Evolutionary conservation across 2,329 filamentous ascomycete species (phyloP).

Genomic region (Emergomyces orientalis): DNA sequence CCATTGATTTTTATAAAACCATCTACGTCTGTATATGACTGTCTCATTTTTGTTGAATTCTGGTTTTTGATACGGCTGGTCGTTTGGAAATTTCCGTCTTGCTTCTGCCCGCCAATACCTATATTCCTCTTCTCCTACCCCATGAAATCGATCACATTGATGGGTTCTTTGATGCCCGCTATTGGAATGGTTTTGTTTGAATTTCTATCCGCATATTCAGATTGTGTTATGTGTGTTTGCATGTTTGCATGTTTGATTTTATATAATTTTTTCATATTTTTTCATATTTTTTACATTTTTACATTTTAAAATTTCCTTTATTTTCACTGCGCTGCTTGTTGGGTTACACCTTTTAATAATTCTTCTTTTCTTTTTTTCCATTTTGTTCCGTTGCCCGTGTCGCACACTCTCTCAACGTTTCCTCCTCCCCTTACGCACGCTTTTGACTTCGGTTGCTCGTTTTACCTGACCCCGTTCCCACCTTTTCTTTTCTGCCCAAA

Average conservation of each 20-base stretch:
- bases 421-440: background rate
- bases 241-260: background rate
- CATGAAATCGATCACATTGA: background rate
- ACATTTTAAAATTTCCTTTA: too few relatives aligned
- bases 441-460: too few relatives aligned
- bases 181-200: background rate
- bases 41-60: background rate
- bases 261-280: background rate
- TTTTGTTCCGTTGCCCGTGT: background rate
- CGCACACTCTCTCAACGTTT: background rate
- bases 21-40: background rate
- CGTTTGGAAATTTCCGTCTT: background rate
- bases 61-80: background rate
- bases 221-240: slow-evolving; percentile 1
- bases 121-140: background rate
- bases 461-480: background rate
- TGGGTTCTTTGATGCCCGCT: background rate
- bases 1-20: background rate
- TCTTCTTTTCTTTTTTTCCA: background rate
- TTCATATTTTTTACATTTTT: background rate
- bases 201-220: background rate
- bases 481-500: background rate
- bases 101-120: background rate
- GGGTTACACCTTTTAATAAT: background rate
- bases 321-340: background rate